phyloP scores from a whole-genome alignment of 2,329 filamentous ascomycete genomes.

The Alternaria consortialis region DNA sequence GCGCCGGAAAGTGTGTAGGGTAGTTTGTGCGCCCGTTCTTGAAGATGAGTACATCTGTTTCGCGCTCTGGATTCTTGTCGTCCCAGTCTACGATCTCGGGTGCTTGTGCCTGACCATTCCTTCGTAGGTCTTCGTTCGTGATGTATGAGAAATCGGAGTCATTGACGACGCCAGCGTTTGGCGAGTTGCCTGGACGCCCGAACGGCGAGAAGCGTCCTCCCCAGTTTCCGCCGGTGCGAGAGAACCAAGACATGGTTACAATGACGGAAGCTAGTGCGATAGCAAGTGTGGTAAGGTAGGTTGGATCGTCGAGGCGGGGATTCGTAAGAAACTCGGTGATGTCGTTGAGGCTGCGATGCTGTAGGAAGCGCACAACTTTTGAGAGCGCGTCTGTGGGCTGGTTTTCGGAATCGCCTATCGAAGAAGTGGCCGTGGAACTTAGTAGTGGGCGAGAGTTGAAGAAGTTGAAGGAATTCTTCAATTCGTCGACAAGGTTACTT shows the following conservation, averaged over 20 bases:
- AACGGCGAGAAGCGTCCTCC: constrained; percentile 61
- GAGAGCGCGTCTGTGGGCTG: constrained; percentile 33
- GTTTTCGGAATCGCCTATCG: constrained; percentile 18
- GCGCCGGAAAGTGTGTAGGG: constrained; percentile 76
- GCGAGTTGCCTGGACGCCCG: constrained; percentile 52
- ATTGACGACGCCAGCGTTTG: constrained; percentile 65
- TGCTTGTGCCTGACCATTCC: constrained; percentile 53
- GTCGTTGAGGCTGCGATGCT: constrained; percentile 28
- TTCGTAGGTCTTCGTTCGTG: constrained; percentile 74
- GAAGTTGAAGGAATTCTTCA: constrained; percentile 49
- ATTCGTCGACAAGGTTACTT: constrained; percentile 44
- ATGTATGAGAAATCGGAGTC: constrained; percentile 85
- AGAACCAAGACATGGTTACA: constrained; percentile 59
- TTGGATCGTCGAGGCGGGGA: constrained; percentile 45
- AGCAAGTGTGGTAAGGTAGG: constrained; percentile 44
- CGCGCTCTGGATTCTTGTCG: constrained; percentile 54
- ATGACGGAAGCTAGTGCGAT: constrained; percentile 52
- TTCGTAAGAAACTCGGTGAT: constrained; percentile 38
- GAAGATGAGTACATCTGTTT: constrained; percentile 76
- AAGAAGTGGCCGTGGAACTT: constrained; percentile 30
- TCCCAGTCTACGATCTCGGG: constrained; percentile 52
- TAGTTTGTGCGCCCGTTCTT: constrained; percentile 73
- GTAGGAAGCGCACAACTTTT: constrained; percentile 29
- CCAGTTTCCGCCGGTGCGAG: constrained; percentile 53
- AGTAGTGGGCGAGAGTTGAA: constrained; percentile 44